phyloP scores from a whole-genome alignment of 208 protist species.

The Leishmania lainsoni region DNA sequence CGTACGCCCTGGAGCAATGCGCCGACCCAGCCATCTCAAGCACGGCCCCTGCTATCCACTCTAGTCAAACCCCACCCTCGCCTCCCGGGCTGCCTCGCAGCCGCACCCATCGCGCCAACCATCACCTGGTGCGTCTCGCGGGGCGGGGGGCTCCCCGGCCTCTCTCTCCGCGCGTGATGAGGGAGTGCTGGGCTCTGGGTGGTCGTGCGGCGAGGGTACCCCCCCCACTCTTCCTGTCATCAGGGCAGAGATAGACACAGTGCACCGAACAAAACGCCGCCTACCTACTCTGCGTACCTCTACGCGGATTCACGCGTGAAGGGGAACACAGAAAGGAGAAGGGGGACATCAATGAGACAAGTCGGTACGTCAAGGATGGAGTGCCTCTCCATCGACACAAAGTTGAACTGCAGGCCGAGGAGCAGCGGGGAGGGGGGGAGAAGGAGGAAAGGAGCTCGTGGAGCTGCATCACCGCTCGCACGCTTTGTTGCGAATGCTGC shows the following conservation, averaged over 20 bases:
- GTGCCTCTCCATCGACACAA: too few relatives aligned
- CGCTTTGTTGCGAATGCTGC: not conserved
- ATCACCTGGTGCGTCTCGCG: not conserved
- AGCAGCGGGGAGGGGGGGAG: not conserved
- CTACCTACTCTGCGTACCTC: not conserved
- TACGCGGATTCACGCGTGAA: not conserved
- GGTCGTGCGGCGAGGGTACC: too few relatives aligned
- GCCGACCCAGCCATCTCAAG: not conserved
- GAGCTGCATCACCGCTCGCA: not conserved
- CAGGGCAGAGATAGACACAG: too few relatives aligned
- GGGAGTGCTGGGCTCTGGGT: not conserved
- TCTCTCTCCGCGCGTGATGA: not conserved
- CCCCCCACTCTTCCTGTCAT: not conserved
- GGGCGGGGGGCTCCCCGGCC: not conserved
- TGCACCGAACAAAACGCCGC: too few relatives aligned
- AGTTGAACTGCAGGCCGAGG: too few relatives aligned
- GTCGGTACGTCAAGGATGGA: too few relatives aligned
- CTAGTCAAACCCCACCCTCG: too few relatives aligned
- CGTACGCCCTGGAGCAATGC: not conserved
- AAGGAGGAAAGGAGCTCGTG: too few relatives aligned
- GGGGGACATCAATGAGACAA: not conserved
- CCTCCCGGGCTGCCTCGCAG: not conserved
- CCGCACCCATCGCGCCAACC: not conserved
- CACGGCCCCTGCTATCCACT: not conserved
- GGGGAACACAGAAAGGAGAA: not conserved